A percentile compares a stretch with the other conserved stretches of the same genome.
phyloP scores from a whole-genome alignment of 768 basidiomycete genomes.

The Mycena olivaceomarginata region DNA sequence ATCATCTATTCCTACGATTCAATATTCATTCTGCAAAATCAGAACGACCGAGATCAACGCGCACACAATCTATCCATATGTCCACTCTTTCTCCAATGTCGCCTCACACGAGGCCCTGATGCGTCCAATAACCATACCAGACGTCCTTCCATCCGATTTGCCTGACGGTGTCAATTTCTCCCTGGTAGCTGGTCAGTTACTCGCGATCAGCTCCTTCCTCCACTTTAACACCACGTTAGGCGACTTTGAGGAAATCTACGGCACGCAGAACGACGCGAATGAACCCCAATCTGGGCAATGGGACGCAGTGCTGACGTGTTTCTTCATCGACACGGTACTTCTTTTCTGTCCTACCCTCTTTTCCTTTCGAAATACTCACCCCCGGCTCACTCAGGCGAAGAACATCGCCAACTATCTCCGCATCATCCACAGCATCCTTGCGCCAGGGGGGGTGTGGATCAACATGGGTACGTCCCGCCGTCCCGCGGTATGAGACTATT shows the following conservation, averaged over 20 bases:
- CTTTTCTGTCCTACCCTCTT: neutral
- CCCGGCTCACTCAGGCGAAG: conserved; percentile 75
- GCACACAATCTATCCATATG: conserved; percentile 90
- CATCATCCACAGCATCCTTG: conserved; percentile 89
- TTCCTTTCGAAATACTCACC: neutral
- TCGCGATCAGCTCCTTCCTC: neutral
- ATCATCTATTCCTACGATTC: neutral
- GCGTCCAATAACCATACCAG: conserved; percentile 84
- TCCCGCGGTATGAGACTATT: neutral
- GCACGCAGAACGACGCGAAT: conserved; percentile 65
- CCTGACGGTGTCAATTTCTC: conserved; percentile 83
- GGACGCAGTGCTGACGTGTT: conserved; percentile 95
- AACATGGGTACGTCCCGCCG: conserved; percentile 78
- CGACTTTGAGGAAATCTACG: conserved; percentile 96
- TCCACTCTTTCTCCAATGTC: conserved; percentile 95
- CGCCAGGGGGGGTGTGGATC: conserved; percentile 93
- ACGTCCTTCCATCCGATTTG: conserved; percentile 86
- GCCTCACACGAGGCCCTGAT: conserved; percentile 77
- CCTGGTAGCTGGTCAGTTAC: conserved; percentile 84
- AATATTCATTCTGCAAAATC: neutral
- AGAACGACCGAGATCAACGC: conserved; percentile 81
- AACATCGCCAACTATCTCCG: conserved; percentile 94
- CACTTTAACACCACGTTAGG: conserved; percentile 62
- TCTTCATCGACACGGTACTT: conserved; percentile 96
- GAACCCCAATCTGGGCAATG: conserved; percentile 87